Base-by-base conservation (phyloP, 306 rosid genomes). In the Inga oerstediana region DNA sequence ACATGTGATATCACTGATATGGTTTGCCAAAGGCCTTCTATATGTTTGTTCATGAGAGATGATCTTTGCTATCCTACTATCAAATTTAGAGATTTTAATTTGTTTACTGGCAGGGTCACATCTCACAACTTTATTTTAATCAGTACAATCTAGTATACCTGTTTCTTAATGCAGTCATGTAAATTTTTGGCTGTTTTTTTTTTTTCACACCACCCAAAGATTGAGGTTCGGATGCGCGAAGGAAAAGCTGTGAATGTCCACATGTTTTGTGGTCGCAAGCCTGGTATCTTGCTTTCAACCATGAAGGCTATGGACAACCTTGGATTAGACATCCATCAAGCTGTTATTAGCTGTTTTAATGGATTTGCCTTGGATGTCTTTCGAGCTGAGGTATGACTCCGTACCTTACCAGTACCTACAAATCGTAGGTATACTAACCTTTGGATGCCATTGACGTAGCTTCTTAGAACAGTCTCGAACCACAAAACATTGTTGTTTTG, bases 331-430 rank as follows among this genome's bases (percentile, higher is more conserved):
- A 85, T 96, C 84, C 98, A 94, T 82, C 99, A 94, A 51, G 99
- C 98, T 76, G 99, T 93, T 70, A 94, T 96, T 41, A 96, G 97
- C 87, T 96, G 97, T 85, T 96, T 94, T 90, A 94, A 96, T 84
- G 99, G 98, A 34, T 96, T 96, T 81, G 97, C 98, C 67, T 84
- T 96, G 90, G 98, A 96, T 67, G 82, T 96, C 66, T 96, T 96
- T 78, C 90, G 93, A 66, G 98, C 99, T 1, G 97, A 94, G 99
- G 99, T 93, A 88, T 76, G 20, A 80, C 39, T 78, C 88, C 88
- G 84, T 27, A 4, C 15, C 1, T 65, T 32, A 10, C 7, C 32
- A 17, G 27, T 75, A 34, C 64, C 48, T 52, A 75, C 56, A 79
- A 61, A n/a, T 43, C 19, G 27, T 24, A 24, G 27, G 27, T 24